Evolutionary conservation across 176 grass and related monocot genomes (phyloP), one percentile per base, ranked within the genome.

Genomic region (Thalia dealbata): DNA sequence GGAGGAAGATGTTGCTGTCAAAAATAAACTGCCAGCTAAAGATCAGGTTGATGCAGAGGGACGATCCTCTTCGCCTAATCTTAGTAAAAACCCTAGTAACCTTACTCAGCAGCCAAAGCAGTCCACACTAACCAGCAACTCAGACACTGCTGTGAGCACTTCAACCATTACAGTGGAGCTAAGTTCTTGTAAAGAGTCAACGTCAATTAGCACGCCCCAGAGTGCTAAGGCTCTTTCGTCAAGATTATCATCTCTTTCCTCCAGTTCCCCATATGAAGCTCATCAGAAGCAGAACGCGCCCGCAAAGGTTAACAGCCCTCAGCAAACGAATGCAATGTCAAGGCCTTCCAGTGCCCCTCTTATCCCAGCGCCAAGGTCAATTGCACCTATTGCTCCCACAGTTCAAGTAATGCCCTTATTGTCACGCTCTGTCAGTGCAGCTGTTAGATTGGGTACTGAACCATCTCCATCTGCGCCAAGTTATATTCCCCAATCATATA

Each of bases 291-390:
- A 35, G 23, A 54, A 50, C 23, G 45, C 48, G 74, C 71, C 35
- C 1, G 56, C 62, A 79, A 86, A 80, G 67, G 84, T 64, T 73
- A 71, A 65, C 52, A 42, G 46, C 38, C 46, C 74, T 55, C 69
- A 75, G 44, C 69, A 84, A 78, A 76, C 30, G 54, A 74, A 64
- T 60, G 23, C 71, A 61, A 35, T 79, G 68, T 80, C 88, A 51
- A 91, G 89, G 82, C 82, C 89, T 81, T 89, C 80, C 69, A 91
- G 80, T 84, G 92, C 86, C 64, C 86, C 86, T 68, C 63, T 85
- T 79, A 75, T 85, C 15, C 71, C 77, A 29, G 78, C 80, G 77
- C 81, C 84, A 82, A 91, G 75, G 73, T 73, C 79, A 75, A 79
- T 77, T 74, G 69, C 84, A 60, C 72, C 75, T 66, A 76, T 81